Evolutionary conservation across 164 flowering plant species (phyloP).

Genomic region (Magnolia officinalis): DNA sequence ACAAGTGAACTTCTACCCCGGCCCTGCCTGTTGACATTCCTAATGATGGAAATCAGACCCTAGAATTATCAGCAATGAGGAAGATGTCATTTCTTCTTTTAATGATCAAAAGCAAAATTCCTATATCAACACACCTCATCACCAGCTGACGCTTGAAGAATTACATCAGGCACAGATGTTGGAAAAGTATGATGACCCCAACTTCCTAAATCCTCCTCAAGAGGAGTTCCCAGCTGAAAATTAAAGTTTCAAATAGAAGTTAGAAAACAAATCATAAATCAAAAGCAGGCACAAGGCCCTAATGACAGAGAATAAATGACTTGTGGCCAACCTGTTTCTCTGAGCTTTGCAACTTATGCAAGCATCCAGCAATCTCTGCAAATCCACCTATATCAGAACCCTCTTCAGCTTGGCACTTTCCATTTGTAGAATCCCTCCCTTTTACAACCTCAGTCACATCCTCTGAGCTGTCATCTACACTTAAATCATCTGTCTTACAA

Average conservation of each 20-base stretch:
- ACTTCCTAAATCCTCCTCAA: slow-evolving; percentile 83
- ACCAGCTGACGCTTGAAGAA: slow-evolving; percentile 91
- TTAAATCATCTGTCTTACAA: slow-evolving; percentile 38
- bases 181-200: slow-evolving; percentile 90
- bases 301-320: neutral
- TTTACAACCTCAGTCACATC: slow-evolving; percentile 21
- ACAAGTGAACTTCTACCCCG: neutral
- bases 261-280: neutral
- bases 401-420: slow-evolving; percentile 25
- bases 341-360: slow-evolving; percentile 54
- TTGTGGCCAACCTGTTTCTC: slow-evolving; percentile 68
- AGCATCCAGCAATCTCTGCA: slow-evolving; percentile 72
- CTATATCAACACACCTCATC: slow-evolving; percentile 56
- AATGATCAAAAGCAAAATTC: neutral
- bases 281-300: neutral
- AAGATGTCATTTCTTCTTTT: neutral
- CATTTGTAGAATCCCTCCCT: slow-evolving; percentile 18
- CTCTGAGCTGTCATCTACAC: slow-evolving; percentile 16
- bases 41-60: neutral
- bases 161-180: slow-evolving; percentile 77
- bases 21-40: neutral
- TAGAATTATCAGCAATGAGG: neutral
- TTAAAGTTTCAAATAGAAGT: neutral
- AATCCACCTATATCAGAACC: slow-evolving; percentile 81
- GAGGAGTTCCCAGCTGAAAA: slow-evolving; percentile 74